Conservation (phyloP, 305 asterid species). For the Solanum hybrid region DNA sequence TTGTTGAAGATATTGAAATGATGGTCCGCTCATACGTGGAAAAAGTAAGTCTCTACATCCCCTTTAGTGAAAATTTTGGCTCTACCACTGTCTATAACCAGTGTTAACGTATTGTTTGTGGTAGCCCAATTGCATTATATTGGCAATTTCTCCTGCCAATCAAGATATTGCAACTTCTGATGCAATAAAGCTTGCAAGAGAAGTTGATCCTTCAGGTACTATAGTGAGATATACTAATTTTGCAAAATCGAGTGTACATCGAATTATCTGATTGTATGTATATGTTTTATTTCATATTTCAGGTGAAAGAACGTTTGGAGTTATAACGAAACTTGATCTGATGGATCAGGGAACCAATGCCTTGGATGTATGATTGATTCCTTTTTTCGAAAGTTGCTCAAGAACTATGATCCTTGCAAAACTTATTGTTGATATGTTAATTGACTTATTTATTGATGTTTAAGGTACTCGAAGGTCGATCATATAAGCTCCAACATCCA, state of each 20-base stretch:
- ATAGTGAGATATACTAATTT: not conserved
- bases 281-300: not conserved
- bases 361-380: constrained; percentile 57
- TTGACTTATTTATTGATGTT: constrained; percentile 11
- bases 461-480: constrained; percentile 91
- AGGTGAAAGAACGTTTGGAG: constrained; percentile 98
- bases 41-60: constrained; percentile 41
- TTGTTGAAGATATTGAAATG: constrained; percentile 89
- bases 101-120: not conserved
- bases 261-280: not conserved
- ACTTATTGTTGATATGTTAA: constrained; percentile 1
- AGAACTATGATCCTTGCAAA: not conserved
- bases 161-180: constrained; percentile 98
- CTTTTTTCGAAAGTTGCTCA: not conserved
- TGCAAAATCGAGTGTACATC: not conserved
- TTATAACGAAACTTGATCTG: constrained; percentile 86
- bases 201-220: constrained; percentile 94
- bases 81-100: not conserved
- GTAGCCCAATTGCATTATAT: constrained; percentile 86
- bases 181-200: constrained; percentile 93
- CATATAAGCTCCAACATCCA: constrained; percentile 88
- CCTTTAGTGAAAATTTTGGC: not conserved
- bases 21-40: constrained; percentile 98
- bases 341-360: constrained; percentile 96
- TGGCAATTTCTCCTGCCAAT: constrained; percentile 98